Conservation (phyloP, 179 eudicot species). For the Actinidia arguta region DNA sequence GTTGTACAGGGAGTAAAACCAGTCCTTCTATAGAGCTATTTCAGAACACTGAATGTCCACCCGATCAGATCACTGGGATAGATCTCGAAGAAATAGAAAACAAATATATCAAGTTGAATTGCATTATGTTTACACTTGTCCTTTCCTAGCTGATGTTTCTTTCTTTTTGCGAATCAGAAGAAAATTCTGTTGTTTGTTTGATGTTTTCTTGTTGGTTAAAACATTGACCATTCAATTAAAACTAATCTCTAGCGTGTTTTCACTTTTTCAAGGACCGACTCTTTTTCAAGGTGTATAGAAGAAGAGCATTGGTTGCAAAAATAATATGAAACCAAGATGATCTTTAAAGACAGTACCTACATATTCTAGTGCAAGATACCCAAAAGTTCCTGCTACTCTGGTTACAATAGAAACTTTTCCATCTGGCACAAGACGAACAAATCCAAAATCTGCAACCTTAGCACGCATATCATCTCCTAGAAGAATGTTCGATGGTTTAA, state of each 20-base stretch:
- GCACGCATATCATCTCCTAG: slow-evolving; percentile 88
- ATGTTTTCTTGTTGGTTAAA: background rate
- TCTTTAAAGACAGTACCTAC: slow-evolving; percentile 53
- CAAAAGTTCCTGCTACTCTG: slow-evolving; percentile 83
- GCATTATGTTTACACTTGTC: background rate
- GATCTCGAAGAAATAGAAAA: background rate
- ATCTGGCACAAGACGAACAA: slow-evolving; percentile 84
- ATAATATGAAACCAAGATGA: background rate
- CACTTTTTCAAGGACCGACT: background rate
- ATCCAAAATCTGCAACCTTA: slow-evolving; percentile 89
- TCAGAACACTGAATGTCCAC: background rate
- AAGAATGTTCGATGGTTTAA: slow-evolving; percentile 83
- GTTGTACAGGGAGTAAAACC: background rate
- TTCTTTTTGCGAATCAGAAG: background rate
- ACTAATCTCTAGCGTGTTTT: background rate
- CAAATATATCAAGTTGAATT: background rate
- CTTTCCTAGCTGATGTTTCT: background rate
- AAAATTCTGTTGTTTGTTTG: background rate
- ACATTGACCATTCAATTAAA: background rate
- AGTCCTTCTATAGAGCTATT: background rate
- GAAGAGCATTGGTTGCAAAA: background rate
- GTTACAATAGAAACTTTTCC: slow-evolving; percentile 74
- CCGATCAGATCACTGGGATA: background rate
- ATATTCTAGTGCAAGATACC: slow-evolving; percentile 93
- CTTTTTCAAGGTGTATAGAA: background rate